These are phyloP conservation scores for Endotrypanum monterogeii DNA, from an alignment of 208 protist genomes.

Conservation along the genomic window DNA sequence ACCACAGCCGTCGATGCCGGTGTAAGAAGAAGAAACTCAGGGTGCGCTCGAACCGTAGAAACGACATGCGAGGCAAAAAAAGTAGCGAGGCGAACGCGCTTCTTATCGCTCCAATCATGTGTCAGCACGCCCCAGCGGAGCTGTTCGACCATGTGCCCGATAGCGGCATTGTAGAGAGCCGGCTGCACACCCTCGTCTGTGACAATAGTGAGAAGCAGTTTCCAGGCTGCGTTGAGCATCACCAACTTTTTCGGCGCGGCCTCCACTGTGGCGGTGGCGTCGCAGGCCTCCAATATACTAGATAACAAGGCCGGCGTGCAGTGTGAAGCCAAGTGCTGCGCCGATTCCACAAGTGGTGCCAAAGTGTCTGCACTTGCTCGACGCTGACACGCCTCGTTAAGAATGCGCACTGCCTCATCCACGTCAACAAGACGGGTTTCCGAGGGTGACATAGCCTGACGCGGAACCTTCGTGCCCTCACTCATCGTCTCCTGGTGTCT, in stretches of 20 bases:
- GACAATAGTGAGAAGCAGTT: conserved; percentile 56
- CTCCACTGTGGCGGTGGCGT: conserved; percentile 27
- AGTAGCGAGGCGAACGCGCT: conserved; percentile 49
- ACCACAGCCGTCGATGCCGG: conserved; percentile 23
- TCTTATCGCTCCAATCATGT: conserved; percentile 74
- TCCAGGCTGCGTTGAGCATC: conserved; percentile 71
- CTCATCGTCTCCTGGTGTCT: not conserved
- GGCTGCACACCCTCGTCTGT: conserved; percentile 27
- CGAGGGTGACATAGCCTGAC: conserved; percentile 7
- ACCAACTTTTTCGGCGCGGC: conserved; percentile 37
- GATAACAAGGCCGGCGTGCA: conserved; percentile 42
- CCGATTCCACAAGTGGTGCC: conserved; percentile 25
- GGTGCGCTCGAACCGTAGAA: conserved; percentile 54
- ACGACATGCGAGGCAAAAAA: conserved; percentile 79
- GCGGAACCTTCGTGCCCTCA: not conserved
- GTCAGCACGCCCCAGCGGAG: conserved; percentile 59
- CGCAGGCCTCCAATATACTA: conserved; percentile 46
- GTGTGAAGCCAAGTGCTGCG: conserved; percentile 21
- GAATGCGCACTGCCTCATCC: conserved; percentile 23
- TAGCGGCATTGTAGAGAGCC: conserved; percentile 27
- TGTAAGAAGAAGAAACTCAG: conserved; percentile 26
- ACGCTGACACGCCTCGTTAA: conserved; percentile 19
- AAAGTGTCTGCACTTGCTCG: conserved; percentile 11
- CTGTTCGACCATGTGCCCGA: conserved; percentile 64
- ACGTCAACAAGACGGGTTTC: conserved; percentile 15